Evolutionary conservation across 2,329 filamentous ascomycete genomes (phyloP).

Genomic region (Cladosporium cucumerinum): DNA sequence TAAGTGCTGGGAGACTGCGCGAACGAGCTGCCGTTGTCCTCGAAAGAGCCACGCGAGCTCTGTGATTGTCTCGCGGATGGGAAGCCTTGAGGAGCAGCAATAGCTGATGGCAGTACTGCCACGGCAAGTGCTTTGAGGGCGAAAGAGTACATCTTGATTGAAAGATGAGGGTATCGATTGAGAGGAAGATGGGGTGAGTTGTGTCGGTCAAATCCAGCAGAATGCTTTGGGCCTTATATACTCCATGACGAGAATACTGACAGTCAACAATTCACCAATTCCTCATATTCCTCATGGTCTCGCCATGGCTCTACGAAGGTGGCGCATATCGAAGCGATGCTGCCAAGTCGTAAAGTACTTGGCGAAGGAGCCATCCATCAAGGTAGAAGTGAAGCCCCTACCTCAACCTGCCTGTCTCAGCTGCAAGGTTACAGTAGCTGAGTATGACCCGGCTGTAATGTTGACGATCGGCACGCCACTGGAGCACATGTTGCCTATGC

Average conservation of each 20-base stretch:
- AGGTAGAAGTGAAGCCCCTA: constrained; percentile 9
- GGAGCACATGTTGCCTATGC: background rate
- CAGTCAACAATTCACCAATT: background rate
- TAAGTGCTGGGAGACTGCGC: background rate
- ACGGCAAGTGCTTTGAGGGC: constrained; percentile 6
- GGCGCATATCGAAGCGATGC: constrained; percentile 6
- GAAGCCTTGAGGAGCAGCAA: constrained; percentile 11
- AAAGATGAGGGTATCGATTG: background rate
- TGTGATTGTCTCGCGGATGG: background rate
- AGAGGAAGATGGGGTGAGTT: background rate
- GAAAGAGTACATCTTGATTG: constrained; percentile 6
- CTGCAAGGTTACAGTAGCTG: background rate
- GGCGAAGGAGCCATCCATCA: constrained; percentile 13
- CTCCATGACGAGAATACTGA: background rate
- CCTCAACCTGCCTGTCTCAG: background rate
- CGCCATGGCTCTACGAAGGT: constrained; percentile 12
- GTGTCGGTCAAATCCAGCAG: background rate
- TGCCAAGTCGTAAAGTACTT: constrained; percentile 13
- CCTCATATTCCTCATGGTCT: constrained; percentile 6
- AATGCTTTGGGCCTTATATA: background rate
- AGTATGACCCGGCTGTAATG: background rate
- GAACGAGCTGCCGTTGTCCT: constrained; percentile 12
- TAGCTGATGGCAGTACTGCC: constrained; percentile 6
- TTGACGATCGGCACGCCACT: background rate
- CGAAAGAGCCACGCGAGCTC: background rate